phyloP scores from a whole-genome alignment of 441 rosid species.

The Omphalea diandra region DNA sequence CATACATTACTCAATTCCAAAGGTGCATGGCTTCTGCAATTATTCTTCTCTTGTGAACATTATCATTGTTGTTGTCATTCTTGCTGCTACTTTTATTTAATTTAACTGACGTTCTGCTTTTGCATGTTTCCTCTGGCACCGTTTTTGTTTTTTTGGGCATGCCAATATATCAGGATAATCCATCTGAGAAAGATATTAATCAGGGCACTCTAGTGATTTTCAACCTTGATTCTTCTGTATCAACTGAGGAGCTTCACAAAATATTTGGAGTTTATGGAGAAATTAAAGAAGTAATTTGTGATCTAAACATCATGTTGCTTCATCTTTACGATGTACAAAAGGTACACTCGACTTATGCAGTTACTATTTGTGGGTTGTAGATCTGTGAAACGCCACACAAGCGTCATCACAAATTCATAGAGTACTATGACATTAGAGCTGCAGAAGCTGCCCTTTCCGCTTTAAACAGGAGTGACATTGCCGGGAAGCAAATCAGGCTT shows the following conservation, averaged over 20 bases:
- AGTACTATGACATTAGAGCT: conserved; percentile 60
- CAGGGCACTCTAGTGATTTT: conserved; percentile 49
- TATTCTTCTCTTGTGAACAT: conserved; percentile 5
- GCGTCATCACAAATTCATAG: conserved; percentile 45
- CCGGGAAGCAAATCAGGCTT: conserved; percentile 61
- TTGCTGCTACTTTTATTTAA: background rate
- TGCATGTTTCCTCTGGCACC: conserved; percentile 14
- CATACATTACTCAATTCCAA: conserved; percentile 55
- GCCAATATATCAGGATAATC: conserved; percentile 43
- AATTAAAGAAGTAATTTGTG: conserved; percentile 47
- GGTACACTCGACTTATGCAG: background rate
- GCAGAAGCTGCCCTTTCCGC: conserved; percentile 59
- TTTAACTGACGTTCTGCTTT: conserved; percentile 7
- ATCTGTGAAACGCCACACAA: conserved; percentile 47
- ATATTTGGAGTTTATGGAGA: conserved; percentile 63
- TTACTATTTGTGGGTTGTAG: conserved; percentile 35
- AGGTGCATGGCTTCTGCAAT: conserved; percentile 31
- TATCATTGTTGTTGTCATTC: background rate
- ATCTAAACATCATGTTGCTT: conserved; percentile 19
- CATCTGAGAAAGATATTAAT: conserved; percentile 47
- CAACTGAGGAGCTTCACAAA: conserved; percentile 51
- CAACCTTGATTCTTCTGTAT: conserved; percentile 59
- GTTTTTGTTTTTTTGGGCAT: conserved; percentile 18
- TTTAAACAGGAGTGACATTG: conserved; percentile 45
- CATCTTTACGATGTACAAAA: background rate